Percentiles rank a stretch among this genome's conserved stretches.
phyloP scores from a whole-genome alignment of 2,329 filamentous ascomycete genomes.

The Microdochium nivale region DNA sequence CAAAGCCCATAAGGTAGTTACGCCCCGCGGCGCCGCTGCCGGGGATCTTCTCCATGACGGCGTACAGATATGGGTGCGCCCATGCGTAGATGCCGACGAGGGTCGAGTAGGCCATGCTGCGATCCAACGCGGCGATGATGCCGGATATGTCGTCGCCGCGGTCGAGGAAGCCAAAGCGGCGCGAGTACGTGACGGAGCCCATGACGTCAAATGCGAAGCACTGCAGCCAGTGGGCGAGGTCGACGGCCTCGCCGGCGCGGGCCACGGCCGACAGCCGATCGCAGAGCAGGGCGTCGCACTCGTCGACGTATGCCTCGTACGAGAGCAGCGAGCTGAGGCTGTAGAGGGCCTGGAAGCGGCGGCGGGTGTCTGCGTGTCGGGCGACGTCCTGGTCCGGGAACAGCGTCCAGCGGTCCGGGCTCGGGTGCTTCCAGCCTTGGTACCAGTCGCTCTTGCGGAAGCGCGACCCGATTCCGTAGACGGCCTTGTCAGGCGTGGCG shows the following conservation, averaged over 20 bases:
- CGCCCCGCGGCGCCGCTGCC: conserved; percentile 13
- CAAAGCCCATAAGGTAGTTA: conserved; percentile 16
- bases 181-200: conserved; percentile 23
- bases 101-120: conserved; percentile 12
- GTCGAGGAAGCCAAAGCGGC: conserved; percentile 26
- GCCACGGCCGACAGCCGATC: conserved; percentile 18
- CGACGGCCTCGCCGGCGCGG: conserved; percentile 7
- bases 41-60: conserved; percentile 3
- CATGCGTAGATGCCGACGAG: conserved; percentile 14
- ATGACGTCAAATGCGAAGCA: conserved; percentile 33
- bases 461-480: conserved; percentile 29
- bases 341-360: conserved; percentile 19
- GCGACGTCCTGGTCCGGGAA: conserved; percentile 20
- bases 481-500: conserved; percentile 26
- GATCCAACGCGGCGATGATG: conserved; percentile 16
- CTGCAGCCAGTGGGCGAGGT: conserved; percentile 25
- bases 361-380: conserved; percentile 16
- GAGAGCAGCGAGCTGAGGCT: conserved; percentile 22
- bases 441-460: conserved; percentile 26
- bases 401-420: conserved; percentile 13
- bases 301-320: conserved; percentile 24
- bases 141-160: conserved; percentile 20
- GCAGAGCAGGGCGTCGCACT: conserved; percentile 18
- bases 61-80: conserved; percentile 7
- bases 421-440: conserved; percentile 11